Conservation (phyloP, 257 asterid genomes). For the Rhazya stricta region DNA sequence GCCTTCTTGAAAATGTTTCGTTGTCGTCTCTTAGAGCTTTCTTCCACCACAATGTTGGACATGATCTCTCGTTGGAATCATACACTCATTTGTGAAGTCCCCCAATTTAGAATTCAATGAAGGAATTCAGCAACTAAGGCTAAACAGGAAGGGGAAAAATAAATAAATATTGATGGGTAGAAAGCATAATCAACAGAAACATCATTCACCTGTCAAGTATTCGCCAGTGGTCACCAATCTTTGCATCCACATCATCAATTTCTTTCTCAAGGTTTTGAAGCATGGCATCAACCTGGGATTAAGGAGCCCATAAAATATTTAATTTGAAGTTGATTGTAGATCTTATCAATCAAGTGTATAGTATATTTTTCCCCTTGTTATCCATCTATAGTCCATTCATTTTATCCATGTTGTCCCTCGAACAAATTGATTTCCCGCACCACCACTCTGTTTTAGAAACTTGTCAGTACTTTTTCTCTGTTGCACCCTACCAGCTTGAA, state of each 20-base stretch:
- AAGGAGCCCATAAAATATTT: not conserved
- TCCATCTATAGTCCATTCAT: not conserved
- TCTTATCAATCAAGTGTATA: not conserved
- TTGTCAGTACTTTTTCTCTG: not conserved
- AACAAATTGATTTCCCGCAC: not conserved
- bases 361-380: not conserved
- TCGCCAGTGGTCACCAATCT: slow-evolving; percentile 89
- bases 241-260: slow-evolving; percentile 90
- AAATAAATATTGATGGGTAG: not conserved
- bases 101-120: not conserved
- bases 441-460: not conserved
- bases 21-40: not conserved
- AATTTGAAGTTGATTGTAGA: not conserved
- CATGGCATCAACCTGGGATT: slow-evolving; percentile 81
- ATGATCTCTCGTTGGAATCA: not conserved
- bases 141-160: not conserved
- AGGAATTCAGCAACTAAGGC: not conserved
- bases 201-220: slow-evolving; percentile 72
- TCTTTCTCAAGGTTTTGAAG: slow-evolving; percentile 95
- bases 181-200: not conserved
- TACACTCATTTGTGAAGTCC: not conserved
- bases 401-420: not conserved
- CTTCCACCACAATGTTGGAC: not conserved
- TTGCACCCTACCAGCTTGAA: not conserved
- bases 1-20: not conserved